phyloP scores from a whole-genome alignment of 1,284 basidiomycete genomes.

The Trichosporon faecale region DNA sequence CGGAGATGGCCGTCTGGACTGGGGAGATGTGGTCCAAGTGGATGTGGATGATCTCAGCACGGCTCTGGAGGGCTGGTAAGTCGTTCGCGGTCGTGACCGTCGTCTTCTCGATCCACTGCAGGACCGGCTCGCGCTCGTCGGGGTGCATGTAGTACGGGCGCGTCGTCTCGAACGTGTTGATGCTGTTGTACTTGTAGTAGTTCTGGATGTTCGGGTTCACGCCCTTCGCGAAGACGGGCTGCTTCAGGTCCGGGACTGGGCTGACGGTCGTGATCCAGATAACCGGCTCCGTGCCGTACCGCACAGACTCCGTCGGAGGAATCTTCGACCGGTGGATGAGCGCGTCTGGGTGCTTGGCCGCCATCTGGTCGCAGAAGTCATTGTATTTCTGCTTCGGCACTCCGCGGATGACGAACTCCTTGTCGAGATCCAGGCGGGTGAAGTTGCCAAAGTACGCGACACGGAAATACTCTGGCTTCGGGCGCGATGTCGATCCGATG shows the following conservation, averaged over 20 bases:
- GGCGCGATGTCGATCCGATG: constrained; percentile 75
- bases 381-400: constrained; percentile 43
- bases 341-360: constrained; percentile 85
- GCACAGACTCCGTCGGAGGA: constrained; percentile 75
- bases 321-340: constrained; percentile 71
- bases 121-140: constrained; percentile 55
- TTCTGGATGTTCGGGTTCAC: constrained; percentile 73
- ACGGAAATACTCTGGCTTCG: constrained; percentile 87
- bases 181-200: constrained; percentile 64
- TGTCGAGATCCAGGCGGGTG: constrained; percentile 42
- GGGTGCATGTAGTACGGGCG: constrained; percentile 65
- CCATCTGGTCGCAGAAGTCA: constrained; percentile 74
- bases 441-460: constrained; percentile 57
- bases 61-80: constrained; percentile 85
- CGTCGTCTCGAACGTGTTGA: constrained; percentile 75
- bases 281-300: constrained; percentile 74
- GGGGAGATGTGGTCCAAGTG: constrained; percentile 79
- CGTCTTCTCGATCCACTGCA: constrained; percentile 85
- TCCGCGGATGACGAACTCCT: constrained; percentile 49
- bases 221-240: constrained; percentile 80
- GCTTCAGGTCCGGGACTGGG: constrained; percentile 76
- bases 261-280: constrained; percentile 82
- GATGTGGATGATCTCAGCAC: constrained; percentile 80
- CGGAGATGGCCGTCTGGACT: constrained; percentile 74
- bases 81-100: constrained; percentile 77